These are phyloP conservation scores for Chondrus crispus DNA, from an alignment of 23 red algal genomes.

Conservation along the genomic window DNA sequence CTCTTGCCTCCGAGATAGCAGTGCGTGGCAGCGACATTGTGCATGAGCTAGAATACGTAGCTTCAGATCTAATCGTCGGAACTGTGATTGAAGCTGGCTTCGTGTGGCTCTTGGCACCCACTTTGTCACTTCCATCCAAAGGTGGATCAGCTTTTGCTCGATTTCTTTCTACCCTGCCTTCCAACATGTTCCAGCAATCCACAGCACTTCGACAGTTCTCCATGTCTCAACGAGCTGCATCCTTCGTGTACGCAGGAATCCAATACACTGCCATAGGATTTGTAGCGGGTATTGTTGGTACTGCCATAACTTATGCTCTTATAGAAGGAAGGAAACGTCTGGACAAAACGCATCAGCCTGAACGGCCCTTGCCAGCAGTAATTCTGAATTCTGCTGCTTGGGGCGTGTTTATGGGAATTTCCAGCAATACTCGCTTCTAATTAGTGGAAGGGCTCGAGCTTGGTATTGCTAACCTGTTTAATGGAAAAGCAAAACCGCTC, in stretches of 20 bases:
- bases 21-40: constrained; percentile 84
- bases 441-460: constrained; percentile 74
- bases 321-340: constrained; percentile 73
- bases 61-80: constrained; percentile 91
- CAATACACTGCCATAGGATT: constrained; percentile 93
- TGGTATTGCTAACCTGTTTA: constrained; percentile 49
- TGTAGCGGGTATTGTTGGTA: constrained; percentile 87
- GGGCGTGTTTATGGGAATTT: constrained; percentile 85
- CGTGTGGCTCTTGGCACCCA: constrained; percentile 92
- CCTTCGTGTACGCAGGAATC: constrained; percentile 74
- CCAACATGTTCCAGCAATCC: constrained; percentile 80
- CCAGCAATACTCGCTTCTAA: constrained; percentile 88
- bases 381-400: constrained; percentile 79
- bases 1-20: constrained; percentile 79
- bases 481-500: constrained; percentile 16
- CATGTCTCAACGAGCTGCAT: constrained; percentile 56
- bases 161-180: constrained; percentile 61
- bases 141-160: background rate
- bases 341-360: constrained; percentile 55
- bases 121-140: background rate
- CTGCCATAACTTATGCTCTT: constrained; percentile 82
- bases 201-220: constrained; percentile 57
- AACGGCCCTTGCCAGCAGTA: constrained; percentile 78
- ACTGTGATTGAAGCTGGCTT: constrained; percentile 97
- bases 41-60: constrained; percentile 97